Evolutionary conservation across 257 asterid species (phyloP).

Genomic region (Fraxinus quadrangulata): DNA sequence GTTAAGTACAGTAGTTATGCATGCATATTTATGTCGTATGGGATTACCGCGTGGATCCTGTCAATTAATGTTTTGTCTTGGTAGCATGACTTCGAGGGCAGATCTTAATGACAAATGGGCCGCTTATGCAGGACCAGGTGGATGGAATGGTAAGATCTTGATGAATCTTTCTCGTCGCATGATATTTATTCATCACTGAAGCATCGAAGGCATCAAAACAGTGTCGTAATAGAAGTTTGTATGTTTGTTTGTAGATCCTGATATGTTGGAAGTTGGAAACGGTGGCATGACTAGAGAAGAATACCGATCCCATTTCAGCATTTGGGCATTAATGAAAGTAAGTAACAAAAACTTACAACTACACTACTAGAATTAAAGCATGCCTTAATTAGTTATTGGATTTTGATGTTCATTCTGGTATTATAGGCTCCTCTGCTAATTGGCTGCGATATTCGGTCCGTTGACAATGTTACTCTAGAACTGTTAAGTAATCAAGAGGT

Average conservation of each 20-base stretch:
- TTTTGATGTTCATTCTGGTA: neutral
- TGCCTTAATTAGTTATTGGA: too few relatives aligned
- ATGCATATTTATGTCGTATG: too few relatives aligned
- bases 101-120: conserved; percentile 91
- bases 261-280: conserved; percentile 96
- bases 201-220: neutral
- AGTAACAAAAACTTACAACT: conserved; percentile 26
- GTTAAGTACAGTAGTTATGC: neutral
- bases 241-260: conserved; percentile 65
- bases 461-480: conserved; percentile 43
- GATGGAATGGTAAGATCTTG: conserved; percentile 76
- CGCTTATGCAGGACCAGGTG: conserved; percentile 83
- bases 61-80: conserved; percentile 15
- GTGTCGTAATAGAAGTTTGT: neutral
- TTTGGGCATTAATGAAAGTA: conserved; percentile 90
- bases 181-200: neutral
- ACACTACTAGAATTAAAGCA: neutral
- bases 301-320: conserved; percentile 92
- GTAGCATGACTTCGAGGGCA: conserved; percentile 81
- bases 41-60: too few relatives aligned
- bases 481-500: conserved; percentile 75
- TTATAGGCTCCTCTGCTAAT: conserved; percentile 84
- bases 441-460: conserved; percentile 83
- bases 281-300: conserved; percentile 80
- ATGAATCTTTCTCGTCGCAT: neutral